Evolutionary conservation across 257 asterid genomes (phyloP), one percentile per base, ranked within the genome.

Genomic region (Prunella vulgaris): DNA sequence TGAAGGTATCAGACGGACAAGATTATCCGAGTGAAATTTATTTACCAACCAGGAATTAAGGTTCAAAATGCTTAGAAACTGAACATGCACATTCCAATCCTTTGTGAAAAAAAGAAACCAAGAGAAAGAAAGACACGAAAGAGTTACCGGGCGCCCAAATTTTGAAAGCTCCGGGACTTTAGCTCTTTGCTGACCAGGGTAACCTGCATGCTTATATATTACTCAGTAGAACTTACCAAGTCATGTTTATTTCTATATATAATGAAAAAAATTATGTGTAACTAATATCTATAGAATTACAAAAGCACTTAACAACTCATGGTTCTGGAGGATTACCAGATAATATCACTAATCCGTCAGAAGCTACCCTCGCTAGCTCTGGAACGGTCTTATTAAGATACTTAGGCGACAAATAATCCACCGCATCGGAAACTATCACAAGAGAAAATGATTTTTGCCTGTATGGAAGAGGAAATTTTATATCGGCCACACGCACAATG

Each of bases 381-480:
- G 96, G 96, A 44, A 92, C 86, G 48, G 96, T 92, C 87, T 73
- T 92, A 84, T 92, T 92, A 17, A 92, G 88, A 77, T 88, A 92
- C 80, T 77, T 92, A 2, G 95, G 96, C 2, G 98, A 92, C 68
- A 92, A 64, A 72, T 92, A 92, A 74, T 92, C 98, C 60, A 87
- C 64, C 5, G 93, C 95, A 83, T 92, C 97, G 0, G 98, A 89
- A 46, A 88, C 95, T 40, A 92, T 76, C 61, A 92, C 98, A 60
- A 90, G 96, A 70, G 97, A 81, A 77, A 92, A 92, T 6, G 98
- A 86, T 56, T 89, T 87, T 22, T 85, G 82, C 76, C 90, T 78
- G 75, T 92, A 89, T 5, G 97, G 95, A 65, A 92, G 89, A 75
- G 96, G 88, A 59, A 89, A 89, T 78, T 89, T 92, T 81, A 92